A percentile compares a stretch with the other conserved stretches of the same genome.
Conservation (phyloP, 23 red algal species). For the Cyanidium caldarium region DNA sequence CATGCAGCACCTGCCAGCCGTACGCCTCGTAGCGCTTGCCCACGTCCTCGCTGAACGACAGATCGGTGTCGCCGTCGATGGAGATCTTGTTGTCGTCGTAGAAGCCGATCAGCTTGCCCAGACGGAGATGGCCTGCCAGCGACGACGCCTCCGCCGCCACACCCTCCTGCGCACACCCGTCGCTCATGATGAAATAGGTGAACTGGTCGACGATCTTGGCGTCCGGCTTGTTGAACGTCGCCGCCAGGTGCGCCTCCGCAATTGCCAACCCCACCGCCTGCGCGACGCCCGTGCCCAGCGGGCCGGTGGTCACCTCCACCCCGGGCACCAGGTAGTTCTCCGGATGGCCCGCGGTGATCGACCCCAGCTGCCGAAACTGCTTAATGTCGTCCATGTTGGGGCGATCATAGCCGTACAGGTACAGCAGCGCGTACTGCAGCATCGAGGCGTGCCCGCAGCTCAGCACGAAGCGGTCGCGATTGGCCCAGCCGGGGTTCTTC, state of each 20-base stretch:
- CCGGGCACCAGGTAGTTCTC: constrained; percentile 56
- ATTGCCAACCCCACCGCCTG: constrained; percentile 82
- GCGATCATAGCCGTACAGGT: constrained; percentile 70
- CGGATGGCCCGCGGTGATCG: constrained; percentile 67
- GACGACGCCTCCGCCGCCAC: constrained; percentile 69
- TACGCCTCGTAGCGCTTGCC: constrained; percentile 60
- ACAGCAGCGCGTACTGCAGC: constrained; percentile 75
- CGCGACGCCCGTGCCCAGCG: constrained; percentile 67
- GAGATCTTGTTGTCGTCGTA: constrained; percentile 95
- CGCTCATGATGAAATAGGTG: constrained; percentile 76
- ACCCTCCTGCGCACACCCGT: constrained; percentile 90
- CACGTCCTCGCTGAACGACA: constrained; percentile 91
- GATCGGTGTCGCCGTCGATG: constrained; percentile 71
- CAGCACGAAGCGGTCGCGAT: constrained; percentile 83
- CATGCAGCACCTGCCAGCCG: constrained; percentile 79
- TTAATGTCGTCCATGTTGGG: constrained; percentile 72
- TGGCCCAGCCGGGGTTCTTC: constrained; percentile 67
- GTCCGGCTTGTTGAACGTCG: constrained; percentile 71
- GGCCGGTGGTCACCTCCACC: constrained; percentile 79
- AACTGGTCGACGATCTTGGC: constrained; percentile 58
- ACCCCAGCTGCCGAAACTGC: constrained; percentile 51
- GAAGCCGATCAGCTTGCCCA: constrained; percentile 91
- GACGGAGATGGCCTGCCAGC: constrained; percentile 57
- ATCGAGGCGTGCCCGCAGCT: constrained; percentile 83
- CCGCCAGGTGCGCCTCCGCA: constrained; percentile 72